Base-by-base conservation (phyloP, 306 rosid species). In the Sesbania bispinosa region DNA sequence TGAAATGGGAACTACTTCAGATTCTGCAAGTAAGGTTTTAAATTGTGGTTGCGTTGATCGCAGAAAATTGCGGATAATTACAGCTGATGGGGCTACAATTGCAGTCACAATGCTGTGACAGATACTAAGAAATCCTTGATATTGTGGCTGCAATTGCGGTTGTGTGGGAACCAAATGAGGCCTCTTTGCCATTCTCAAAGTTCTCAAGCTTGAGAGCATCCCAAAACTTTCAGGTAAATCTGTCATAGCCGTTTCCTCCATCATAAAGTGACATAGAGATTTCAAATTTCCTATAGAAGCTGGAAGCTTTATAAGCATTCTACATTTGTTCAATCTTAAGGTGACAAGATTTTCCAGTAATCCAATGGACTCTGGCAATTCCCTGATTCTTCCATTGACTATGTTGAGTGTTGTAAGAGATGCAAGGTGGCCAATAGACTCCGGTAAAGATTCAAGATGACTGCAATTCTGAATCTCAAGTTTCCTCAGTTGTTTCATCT, bases 181-280 rank as follows among this genome's bases (percentile, higher is more conserved):
- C 55, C 10, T 77, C 69, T 83, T 85, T 20, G 81, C 70, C 84
- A 87, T 85, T 18, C 55, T 69, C 51, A 89, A 59, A 57, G 53
- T 76, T 76, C 74, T 83, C 69, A 89, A 83, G 33, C 32, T 79
- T 35, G 90, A 77, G 33, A 87, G 92, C 87, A 41, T 79, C 32
- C 90, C 88, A 15, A 89, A 89, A 58, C 80, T 85, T 71, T 83
- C 82, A 3, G 92, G 96, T 65, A 89, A 75, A 58, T 80, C 82
- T 15, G 73, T 51, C 47, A 85, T 55, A 15, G 76, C 77, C 0
- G 87, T 87, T 53, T 81, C 87, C 69, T 18, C 80, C 86, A 89
- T 85, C 32, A 5, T 8, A 52, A 89, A 50, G 23, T 65, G 84
- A 55, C 38, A 69, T 66, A 89, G 69, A 36, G 87, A 85, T 62